Base-by-base conservation (phyloP, 108 stramenopile genomes). In the Chaetoceros tenuissimus region DNA sequence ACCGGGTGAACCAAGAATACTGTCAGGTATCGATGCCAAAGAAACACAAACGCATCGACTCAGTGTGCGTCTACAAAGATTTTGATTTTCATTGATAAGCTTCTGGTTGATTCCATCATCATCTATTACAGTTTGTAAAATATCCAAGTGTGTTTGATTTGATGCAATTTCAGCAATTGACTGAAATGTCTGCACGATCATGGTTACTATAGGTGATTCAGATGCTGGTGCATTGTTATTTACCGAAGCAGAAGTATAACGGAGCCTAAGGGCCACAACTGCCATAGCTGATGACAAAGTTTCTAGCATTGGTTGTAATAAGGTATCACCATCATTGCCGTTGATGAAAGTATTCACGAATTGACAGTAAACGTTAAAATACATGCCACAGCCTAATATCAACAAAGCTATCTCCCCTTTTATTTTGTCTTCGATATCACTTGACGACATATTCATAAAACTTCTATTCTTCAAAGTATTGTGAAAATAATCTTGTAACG, bases 381-480 rank as follows among this genome's bases (percentile, higher is more conserved):
- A 74, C 46, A 80, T 31, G 23, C 77, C 57, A 22, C 64, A 61
- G 13, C 71, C 63, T 1, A 89, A 46, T 1, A 63, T 67, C 30
- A 86, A 52, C 52, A 88, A 46, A 7, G 76, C 73, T 30, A 87
- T 45, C 34, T 78, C 70, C 0, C 82, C 81, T 67, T 88, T 87
- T 47, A 84, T 51, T 30, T 66, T 54, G 50, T 85, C 85, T 60
- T 85, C 85, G 3, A 46, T 25, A 31, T 31, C 60, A 40, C 31
- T 29, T 48, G 21, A 30, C 59, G 30, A 3, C 27, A 24, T 51
- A 61, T 28, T 51, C 43, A 25, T 69, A 69, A 13, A 5, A 40
- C 5, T 13, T 10, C 13, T 40, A 40, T 40, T 40, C 5, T 40
- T 40, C 13, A 13, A 40, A 40, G 13, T 10, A 5, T 40, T 13